Evolutionary conservation across 2,329 filamentous ascomycete species (phyloP).

Genomic region (Sporothrix inflata): DNA sequence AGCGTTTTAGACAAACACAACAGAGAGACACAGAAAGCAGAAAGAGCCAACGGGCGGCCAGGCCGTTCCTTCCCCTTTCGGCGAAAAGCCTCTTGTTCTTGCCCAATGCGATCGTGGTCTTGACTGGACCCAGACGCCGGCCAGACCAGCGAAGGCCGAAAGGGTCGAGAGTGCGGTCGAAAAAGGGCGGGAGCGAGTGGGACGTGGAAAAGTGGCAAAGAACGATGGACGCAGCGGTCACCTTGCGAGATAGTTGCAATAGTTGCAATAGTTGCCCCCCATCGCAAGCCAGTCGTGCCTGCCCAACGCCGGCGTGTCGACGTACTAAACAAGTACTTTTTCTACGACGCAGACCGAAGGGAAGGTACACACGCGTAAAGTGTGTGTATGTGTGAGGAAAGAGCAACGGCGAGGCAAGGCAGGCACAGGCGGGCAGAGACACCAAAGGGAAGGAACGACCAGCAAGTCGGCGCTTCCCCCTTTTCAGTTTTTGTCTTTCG

Average conservation of each 20-base stretch:
- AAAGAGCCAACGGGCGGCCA: conserved; percentile 1
- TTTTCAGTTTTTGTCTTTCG: neutral
- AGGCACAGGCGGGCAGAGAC: neutral
- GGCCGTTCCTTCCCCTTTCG: conserved; percentile 16
- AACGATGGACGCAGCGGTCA: conserved; percentile 15
- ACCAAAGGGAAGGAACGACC: neutral
- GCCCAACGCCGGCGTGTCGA: neutral
- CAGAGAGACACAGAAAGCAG: neutral
- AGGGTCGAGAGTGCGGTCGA: conserved; percentile 1
- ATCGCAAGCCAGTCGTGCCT: conserved; percentile 13
- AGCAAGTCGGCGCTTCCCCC: neutral
- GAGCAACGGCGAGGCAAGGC: neutral
- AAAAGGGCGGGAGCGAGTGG: conserved; percentile 13
- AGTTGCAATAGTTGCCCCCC: neutral
- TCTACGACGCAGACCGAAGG: neutral
- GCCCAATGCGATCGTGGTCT: neutral
- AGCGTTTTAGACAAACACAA: neutral
- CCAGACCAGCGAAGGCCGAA: neutral
- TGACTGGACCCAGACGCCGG: neutral
- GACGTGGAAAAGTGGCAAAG: conserved; percentile 16
- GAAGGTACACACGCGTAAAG: neutral
- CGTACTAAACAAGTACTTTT: neutral
- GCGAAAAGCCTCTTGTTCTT: conserved; percentile 1
- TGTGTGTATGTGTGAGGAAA: neutral
- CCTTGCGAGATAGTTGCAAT: conserved; percentile 19